Evolutionary conservation across 1,284 basidiomycete genomes (phyloP), one percentile per base, ranked within the genome.

Genomic region (Fomitiporia mediterranea): DNA sequence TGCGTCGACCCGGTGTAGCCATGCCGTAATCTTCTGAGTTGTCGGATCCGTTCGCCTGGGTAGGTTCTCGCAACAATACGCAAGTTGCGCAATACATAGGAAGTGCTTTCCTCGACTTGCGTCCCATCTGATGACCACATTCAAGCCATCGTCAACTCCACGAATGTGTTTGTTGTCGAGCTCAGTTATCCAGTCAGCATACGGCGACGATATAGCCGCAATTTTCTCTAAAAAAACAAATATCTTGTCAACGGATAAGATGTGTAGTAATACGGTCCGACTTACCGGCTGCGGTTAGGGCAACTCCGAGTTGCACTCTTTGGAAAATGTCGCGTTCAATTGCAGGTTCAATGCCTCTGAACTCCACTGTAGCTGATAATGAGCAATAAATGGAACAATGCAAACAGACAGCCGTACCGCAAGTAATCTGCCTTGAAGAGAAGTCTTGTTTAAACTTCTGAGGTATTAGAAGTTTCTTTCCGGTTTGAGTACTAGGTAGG

Each of bases 301-400:
- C 72, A 71, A 88, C 80, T 37, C 86, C 86, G 21, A 89, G 68
- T 62, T 89, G 87, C 9, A 89, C 86, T 34, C 87, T 74, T 62
- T 88, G 84, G 66, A 89, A 89, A 17, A 89, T 82, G 51, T 89
- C 86, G 43, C 84, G 79, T 64, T 88, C 84, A 35, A 82, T 78
- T 3, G 71, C 69, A 19, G 44, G 46, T 1, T 74, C 67, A 1
- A 58, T 54, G 11, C 34, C 64, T 23, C 69, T 64, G 60, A 86
- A 87, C 66, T 85, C 81, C 51, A 86, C 85, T 88, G n/a, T 56
- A 8, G n/a, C 25, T 1, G 7, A 28, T 15, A 2, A 30, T 46
- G 27, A 46, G 44, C 23, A 30, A 32, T 28, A 17, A n/a, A 21
- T 30, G 9, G 5, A 8, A 34, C 9, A 17, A n/a, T 5, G n/a